Percentiles rank a stretch among this genome's conserved stretches.
These are phyloP conservation scores for Botrytis squamosa DNA, from an alignment of 2,329 filamentous ascomycete genomes.

Conservation along the genomic window DNA sequence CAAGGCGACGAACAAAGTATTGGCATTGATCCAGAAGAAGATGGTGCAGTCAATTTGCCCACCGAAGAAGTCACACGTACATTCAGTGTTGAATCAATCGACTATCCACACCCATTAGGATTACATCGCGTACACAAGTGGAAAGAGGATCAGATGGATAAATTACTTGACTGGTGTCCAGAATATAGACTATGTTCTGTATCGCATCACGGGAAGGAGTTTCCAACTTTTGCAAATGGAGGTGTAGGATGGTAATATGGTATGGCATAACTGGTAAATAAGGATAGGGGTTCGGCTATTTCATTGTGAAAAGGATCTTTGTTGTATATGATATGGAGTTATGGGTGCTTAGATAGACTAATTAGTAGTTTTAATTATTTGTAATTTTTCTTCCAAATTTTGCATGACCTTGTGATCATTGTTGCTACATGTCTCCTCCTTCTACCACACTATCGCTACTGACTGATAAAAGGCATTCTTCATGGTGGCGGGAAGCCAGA, in stretches of 20 bases:
- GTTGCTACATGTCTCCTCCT: no score
- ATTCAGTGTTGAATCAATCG: constrained; percentile 38
- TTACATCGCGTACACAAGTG: constrained; percentile 37
- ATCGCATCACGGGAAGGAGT: constrained; percentile 10
- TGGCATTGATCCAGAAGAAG: constrained; percentile 28
- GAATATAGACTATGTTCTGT: constrained; percentile 32
- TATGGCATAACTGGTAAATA: background rate
- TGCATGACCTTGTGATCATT: background rate
- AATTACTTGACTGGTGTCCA: constrained; percentile 34
- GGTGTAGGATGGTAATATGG: constrained; percentile 6
- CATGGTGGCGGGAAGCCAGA: background rate
- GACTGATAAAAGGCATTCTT: background rate
- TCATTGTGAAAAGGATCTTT: background rate
- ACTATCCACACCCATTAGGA: constrained; percentile 38
- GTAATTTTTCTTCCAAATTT: background rate
- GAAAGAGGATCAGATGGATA: constrained; percentile 28
- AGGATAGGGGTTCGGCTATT: constrained; percentile 15
- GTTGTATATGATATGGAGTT: constrained; percentile 2
- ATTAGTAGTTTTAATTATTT: background rate
- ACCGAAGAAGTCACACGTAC: constrained; percentile 35
- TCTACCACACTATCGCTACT: background rate
- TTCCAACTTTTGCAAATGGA: constrained; percentile 18
- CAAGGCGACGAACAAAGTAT: constrained; percentile 27
- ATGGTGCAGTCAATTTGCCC: constrained; percentile 35
- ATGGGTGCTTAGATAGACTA: background rate